Evolutionary conservation across 768 basidiomycete genomes (phyloP), one percentile per base, ranked within the genome.

Genomic region (Gelatoporia subvermispora): DNA sequence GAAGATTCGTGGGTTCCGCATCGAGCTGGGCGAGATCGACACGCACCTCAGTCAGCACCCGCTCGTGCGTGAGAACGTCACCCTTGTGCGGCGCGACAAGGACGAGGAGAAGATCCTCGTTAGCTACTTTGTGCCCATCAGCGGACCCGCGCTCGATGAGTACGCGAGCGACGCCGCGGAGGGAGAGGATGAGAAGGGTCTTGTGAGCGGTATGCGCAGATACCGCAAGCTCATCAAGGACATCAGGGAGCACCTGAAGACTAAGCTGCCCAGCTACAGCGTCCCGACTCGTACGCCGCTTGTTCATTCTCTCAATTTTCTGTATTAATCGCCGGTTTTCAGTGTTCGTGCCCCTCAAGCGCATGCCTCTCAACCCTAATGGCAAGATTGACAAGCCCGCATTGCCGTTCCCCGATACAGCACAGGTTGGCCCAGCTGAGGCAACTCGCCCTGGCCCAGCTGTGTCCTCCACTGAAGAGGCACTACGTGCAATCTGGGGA

Each of bases 341-440:
- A 90, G 95, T 98, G 20, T 94, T 97, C 55, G 92, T 99, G 24
- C 96, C 96, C 0, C 78, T 99, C 22, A 79, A 78, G 43, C 86
- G 93, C 47, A 95, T 99, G 89, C 96, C 96, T 17, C 79, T 99
- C 43, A 99, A 97, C 60, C 96, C 96, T 7, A 99, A 98, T 64
- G 96, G 96, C 53, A 99, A 99, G 71, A 86, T 99, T 65, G 96
- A 99, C 73, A 99, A 98, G 63, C 95, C 96, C 0, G 89, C 91
- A 0, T 81, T 99, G 40, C 96, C 96, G 10, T 99, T 98, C 84
- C 96, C 96, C 7, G 96, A 99, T 66, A 98, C 96, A 0, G 88
- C 84, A 3, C 83, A 88, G 51, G 77, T 66, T 1, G 69, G 75
- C 7, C 57, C 70, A 18, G 67, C 74, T 36, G 74, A 78, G 35